These are phyloP conservation scores for Fusarium buharicum DNA, from an alignment of 2,329 filamentous ascomycete species.

Conservation along the genomic window DNA sequence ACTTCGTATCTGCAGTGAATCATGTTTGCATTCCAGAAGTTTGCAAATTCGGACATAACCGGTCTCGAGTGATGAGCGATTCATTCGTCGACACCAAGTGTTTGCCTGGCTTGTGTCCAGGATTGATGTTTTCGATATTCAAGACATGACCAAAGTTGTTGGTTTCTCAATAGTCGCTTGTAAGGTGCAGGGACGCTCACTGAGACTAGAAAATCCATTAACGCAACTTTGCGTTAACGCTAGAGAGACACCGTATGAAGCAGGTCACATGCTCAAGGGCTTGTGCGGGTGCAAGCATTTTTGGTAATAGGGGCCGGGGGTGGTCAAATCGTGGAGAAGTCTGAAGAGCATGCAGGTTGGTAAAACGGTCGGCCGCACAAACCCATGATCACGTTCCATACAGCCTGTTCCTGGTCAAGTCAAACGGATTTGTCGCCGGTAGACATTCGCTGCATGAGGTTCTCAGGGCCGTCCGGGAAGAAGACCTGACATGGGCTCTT, in stretches of 20 bases:
- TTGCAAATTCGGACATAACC: background rate
- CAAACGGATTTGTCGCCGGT: background rate
- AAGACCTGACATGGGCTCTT: background rate
- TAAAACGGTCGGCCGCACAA: conserved; percentile 22
- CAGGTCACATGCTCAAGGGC: conserved; percentile 42
- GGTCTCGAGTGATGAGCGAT: background rate
- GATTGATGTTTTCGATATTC: background rate
- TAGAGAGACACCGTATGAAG: conserved; percentile 19
- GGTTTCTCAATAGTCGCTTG: background rate
- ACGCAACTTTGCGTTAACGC: conserved; percentile 20
- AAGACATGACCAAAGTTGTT: conserved; percentile 8
- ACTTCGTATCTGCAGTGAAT: background rate
- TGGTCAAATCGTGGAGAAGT: conserved; percentile 40
- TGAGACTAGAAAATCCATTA: conserved; percentile 22
- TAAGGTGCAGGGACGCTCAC: conserved; percentile 2
- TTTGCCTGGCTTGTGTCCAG: conserved; percentile 1
- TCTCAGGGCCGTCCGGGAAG: background rate
- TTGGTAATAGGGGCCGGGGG: conserved; percentile 28
- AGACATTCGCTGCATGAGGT: background rate
- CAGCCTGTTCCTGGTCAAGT: background rate
- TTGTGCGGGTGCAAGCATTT: conserved; percentile 42
- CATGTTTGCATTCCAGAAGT: conserved; percentile 3
- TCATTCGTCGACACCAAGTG: background rate
- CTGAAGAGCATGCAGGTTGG: conserved; percentile 37
- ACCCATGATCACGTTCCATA: conserved; percentile 30